Evolutionary conservation across 352 stramenopile genomes (phyloP), one percentile per base, ranked within the genome.

Genomic region (Thraustochytrium sp.): DNA sequence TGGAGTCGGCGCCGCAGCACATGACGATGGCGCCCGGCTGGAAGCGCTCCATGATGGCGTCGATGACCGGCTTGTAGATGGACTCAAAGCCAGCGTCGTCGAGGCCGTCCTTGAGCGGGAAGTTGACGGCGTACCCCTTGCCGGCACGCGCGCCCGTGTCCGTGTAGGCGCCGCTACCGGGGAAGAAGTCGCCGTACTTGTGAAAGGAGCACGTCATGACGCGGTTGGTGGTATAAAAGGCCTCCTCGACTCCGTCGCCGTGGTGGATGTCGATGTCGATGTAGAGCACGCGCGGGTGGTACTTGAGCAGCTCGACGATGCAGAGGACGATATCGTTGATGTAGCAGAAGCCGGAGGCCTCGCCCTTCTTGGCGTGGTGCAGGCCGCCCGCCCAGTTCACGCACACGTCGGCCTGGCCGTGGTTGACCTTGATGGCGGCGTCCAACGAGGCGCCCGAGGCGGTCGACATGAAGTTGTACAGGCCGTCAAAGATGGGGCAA

Each of bases 401-500:
- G 48, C 65, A 85, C 5, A 89, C 55, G 37, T 89, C 84, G 29
- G 84, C 68, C 34, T 63, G 36, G 42, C 85, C 83, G 26, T 72
- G 59, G 73, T 89, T 89, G 4, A 89, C 31, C 38, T 77, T 76
- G 26, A 84, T 54, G 23, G 75, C 75, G 21, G 75, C 75, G 42
- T 84, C 75, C 40, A 99, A 84, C 2, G 94, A 98, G 13, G 93
- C 96, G 37, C 96, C 96, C 0, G 96, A 94, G 85, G 98, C 99
- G 36, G 98, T 93, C 77, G 96, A 92, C 75, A 94, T 98, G 87
- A 99, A 99, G 86, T 99, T 94, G 86, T 97, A 99, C 26, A 99
- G 90, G 38, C 96, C 97, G 88, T 99, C 96, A 86, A 99, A 99
- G 9, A 99, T 93, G 1, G 97, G 97, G 89, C 96, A 99, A 88